Evolutionary conservation across 2,329 filamentous ascomycete species (phyloP).

Genomic region (Neopestalotiopsis sp.): DNA sequence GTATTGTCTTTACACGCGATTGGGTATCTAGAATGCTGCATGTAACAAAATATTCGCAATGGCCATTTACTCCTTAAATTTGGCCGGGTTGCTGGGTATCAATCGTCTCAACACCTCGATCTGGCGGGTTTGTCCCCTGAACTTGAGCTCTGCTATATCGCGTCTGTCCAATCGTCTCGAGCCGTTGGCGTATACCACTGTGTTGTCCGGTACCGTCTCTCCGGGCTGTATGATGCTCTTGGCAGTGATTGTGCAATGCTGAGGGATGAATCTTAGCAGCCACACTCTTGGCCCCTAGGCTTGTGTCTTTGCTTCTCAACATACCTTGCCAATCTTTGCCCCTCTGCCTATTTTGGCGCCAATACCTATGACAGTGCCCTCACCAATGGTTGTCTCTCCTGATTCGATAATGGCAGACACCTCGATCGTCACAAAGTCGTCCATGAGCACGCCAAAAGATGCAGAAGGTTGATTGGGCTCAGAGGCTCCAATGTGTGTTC

Average conservation of each 20-base stretch:
- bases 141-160: constrained; percentile 65
- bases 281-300: neutral
- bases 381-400: constrained; percentile 65
- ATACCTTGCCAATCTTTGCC: constrained; percentile 66
- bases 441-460: constrained; percentile 58
- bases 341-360: constrained; percentile 64
- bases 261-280: constrained; percentile 17
- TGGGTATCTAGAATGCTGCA: constrained; percentile 15
- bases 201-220: constrained; percentile 67
- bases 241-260: constrained; percentile 75
- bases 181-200: constrained; percentile 72
- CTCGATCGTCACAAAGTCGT: constrained; percentile 67
- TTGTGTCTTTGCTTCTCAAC: constrained; percentile 19
- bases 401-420: constrained; percentile 65
- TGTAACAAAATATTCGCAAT: neutral
- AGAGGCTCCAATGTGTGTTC: constrained; percentile 57
- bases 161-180: constrained; percentile 62
- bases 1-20: neutral
- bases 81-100: constrained; percentile 67
- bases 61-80: constrained; percentile 38
- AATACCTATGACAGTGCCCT: constrained; percentile 65
- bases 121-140: constrained; percentile 69
- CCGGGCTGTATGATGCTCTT: constrained; percentile 63
- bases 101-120: constrained; percentile 70
- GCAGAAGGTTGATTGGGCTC: constrained; percentile 34